Percentiles rank a stretch among this genome's conserved stretches.
Conservation (phyloP, 495 filamentous ascomycete species). For the Penicillium bialowiezense region DNA sequence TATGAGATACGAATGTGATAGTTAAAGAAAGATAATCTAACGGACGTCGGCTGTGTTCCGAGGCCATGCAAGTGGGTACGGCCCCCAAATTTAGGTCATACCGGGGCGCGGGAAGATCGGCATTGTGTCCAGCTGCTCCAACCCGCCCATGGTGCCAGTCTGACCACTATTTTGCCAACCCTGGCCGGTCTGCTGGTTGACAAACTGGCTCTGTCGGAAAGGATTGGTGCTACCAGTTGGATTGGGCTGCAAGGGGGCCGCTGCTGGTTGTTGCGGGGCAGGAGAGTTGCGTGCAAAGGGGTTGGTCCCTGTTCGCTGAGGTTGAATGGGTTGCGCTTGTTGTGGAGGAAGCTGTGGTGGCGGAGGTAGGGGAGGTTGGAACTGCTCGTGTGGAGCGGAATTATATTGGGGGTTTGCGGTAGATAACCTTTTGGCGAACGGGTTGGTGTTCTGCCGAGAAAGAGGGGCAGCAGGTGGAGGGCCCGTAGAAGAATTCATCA, state of each 20-base stretch:
- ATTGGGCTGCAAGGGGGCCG: slow-evolving; percentile 57
- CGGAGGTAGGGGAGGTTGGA: slow-evolving; percentile 25
- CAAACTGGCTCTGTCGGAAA: slow-evolving; percentile 84
- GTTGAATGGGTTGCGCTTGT: slow-evolving; percentile 35
- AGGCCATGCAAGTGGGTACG: neutral
- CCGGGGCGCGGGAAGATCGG: slow-evolving; percentile 84
- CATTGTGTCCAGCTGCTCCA: slow-evolving; percentile 73
- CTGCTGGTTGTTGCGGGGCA: slow-evolving; percentile 34
- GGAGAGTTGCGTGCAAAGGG: slow-evolving; percentile 49
- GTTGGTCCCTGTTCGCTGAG: slow-evolving; percentile 49
- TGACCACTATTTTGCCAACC: slow-evolving; percentile 73
- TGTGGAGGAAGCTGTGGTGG: slow-evolving; percentile 40
- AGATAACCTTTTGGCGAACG: slow-evolving; percentile 65
- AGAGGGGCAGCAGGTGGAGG: slow-evolving; percentile 39
- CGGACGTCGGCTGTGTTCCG: neutral
- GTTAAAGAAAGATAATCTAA: slow-evolving; percentile 8
- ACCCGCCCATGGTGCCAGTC: slow-evolving; percentile 80
- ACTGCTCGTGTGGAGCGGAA: slow-evolving; percentile 28
- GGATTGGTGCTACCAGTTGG: slow-evolving; percentile 91
- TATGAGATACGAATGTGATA: slow-evolving; percentile 4
- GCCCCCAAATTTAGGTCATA: slow-evolving; percentile 21
- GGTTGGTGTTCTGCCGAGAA: slow-evolving; percentile 75
- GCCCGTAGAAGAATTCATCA: slow-evolving; percentile 56
- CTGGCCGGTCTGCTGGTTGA: slow-evolving; percentile 80
- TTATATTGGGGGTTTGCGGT: slow-evolving; percentile 38